phyloP scores from a whole-genome alignment of 1,139 yeast species.

The Taphrina populina region DNA sequence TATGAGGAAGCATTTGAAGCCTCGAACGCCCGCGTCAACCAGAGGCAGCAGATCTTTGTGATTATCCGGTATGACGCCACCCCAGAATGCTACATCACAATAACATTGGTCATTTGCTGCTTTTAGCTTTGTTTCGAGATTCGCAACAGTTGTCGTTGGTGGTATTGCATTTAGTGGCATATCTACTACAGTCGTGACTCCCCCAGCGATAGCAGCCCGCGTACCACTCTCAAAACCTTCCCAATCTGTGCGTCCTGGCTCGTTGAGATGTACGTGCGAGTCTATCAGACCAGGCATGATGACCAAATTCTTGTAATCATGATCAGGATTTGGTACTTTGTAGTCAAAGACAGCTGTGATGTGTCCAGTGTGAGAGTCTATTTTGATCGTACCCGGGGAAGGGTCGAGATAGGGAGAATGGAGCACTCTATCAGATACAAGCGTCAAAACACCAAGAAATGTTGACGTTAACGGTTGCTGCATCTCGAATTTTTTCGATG shows the following conservation, averaged over 20 bases:
- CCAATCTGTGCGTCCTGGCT: slow-evolving; percentile 95
- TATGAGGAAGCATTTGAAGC: slow-evolving; percentile 50
- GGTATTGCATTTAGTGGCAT: slow-evolving; percentile 46
- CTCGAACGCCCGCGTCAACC: slow-evolving; percentile 53
- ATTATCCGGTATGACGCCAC: slow-evolving; percentile 31
- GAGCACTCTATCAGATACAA: slow-evolving; percentile 21
- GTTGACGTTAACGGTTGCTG: neutral
- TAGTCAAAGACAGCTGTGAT: slow-evolving; percentile 13
- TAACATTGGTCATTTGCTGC: slow-evolving; percentile 82
- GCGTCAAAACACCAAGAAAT: slow-evolving; percentile 6
- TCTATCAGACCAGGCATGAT: slow-evolving; percentile 91
- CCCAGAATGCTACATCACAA: slow-evolving; percentile 85
- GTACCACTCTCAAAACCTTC: slow-evolving; percentile 95
- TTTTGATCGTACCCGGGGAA: slow-evolving; percentile 10
- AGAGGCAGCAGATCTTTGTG: slow-evolving; percentile 44
- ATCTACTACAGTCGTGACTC: slow-evolving; percentile 72
- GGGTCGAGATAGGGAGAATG: slow-evolving; percentile 7
- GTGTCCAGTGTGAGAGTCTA: slow-evolving; percentile 13
- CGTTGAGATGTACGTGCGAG: slow-evolving; percentile 88
- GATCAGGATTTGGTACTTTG: slow-evolving; percentile 1
- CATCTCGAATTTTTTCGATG: too few species aligned
- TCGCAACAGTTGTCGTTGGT: slow-evolving; percentile 53
- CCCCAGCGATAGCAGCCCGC: slow-evolving; percentile 88
- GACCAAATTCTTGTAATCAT: slow-evolving; percentile 13
- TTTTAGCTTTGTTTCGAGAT: slow-evolving; percentile 51